A percentile compares a stretch with the other conserved stretches of the same genome.
Evolutionary conservation across 139 green algal genomes (phyloP).

Genomic region (Picocystis salinarum): DNA sequence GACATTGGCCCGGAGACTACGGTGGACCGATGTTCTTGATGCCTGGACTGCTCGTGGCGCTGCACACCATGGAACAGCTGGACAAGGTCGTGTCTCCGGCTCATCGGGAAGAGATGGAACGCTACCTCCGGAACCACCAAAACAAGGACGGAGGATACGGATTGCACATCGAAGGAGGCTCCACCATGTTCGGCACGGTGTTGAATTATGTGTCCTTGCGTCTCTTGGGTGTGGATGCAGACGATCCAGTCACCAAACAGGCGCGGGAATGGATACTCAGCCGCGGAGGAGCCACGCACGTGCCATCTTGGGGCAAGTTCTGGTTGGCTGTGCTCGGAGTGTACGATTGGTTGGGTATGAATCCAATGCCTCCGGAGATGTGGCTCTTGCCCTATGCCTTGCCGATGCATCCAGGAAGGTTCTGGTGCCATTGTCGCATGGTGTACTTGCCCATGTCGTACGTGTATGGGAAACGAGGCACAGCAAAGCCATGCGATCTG

Average conservation of each 20-base stretch:
- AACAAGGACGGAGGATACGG: constrained; percentile 89
- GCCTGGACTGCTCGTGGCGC: constrained; percentile 77
- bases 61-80: constrained; percentile 53
- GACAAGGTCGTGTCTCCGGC: constrained; percentile 42
- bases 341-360: constrained; percentile 80
- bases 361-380: constrained; percentile 87
- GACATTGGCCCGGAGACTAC: constrained; percentile 93
- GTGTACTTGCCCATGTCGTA: constrained; percentile 99
- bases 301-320: constrained; percentile 97
- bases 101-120: constrained; percentile 48
- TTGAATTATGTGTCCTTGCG: constrained; percentile 58
- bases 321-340: constrained; percentile 86
- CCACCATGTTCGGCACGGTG: constrained; percentile 95
- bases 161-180: constrained; percentile 90
- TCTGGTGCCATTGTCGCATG: constrained; percentile 98
- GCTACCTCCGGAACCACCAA: constrained; percentile 90
- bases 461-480: constrained; percentile 66
- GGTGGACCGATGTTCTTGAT: constrained; percentile 98
- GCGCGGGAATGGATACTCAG: constrained; percentile 68
- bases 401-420: constrained; percentile 62
- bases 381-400: constrained; percentile 85
- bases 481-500: constrained; percentile 31
- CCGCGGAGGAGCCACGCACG: constrained; percentile 53
- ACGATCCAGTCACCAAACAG: constrained; percentile 17
- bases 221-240: constrained; percentile 37